Evolutionary conservation across 2,329 filamentous ascomycete species (phyloP).

Genomic region (Stagonosporopsis vannaccii): DNA sequence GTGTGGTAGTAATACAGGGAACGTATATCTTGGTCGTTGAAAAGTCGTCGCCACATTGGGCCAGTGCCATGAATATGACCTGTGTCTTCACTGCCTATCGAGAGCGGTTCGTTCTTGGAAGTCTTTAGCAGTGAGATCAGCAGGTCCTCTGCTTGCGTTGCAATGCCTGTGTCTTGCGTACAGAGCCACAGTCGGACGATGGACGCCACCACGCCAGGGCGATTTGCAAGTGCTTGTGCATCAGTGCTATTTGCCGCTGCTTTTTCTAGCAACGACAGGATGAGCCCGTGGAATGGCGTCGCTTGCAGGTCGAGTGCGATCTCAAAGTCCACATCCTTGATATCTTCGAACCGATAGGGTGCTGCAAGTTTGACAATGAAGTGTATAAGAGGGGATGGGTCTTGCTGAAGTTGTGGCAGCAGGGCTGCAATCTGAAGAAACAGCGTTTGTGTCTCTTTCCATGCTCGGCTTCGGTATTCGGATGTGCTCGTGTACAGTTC

Average conservation of each 20-base stretch:
- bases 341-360: conserved; percentile 51
- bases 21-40: conserved; percentile 67
- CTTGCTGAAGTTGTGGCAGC: conserved; percentile 62
- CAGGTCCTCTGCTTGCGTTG: conserved; percentile 61
- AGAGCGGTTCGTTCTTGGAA: conserved; percentile 49
- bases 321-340: conserved; percentile 61
- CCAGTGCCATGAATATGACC: conserved; percentile 40
- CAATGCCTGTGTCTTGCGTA: conserved; percentile 62
- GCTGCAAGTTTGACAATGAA: conserved; percentile 60
- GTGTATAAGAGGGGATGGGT: conserved; percentile 62
- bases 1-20: conserved; percentile 63
- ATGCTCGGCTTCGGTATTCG: conserved; percentile 37
- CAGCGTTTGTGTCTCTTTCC: conserved; percentile 44
- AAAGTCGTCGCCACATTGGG: conserved; percentile 68
- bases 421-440: conserved; percentile 59
- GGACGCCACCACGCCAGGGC: conserved; percentile 61
- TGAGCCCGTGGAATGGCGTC: conserved; percentile 61
- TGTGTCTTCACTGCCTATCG: conserved; percentile 46
- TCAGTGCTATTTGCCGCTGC: conserved; percentile 60
- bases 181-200: conserved; percentile 67
- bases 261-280: conserved; percentile 64
- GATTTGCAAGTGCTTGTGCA: conserved; percentile 65
- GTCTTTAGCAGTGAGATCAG: conserved; percentile 62
- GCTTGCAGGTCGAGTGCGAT: conserved; percentile 61
- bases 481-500: conserved; percentile 51